Evolutionary conservation across 129 eudicot species (phyloP).

Genomic region (Lactuca sativa): DNA sequence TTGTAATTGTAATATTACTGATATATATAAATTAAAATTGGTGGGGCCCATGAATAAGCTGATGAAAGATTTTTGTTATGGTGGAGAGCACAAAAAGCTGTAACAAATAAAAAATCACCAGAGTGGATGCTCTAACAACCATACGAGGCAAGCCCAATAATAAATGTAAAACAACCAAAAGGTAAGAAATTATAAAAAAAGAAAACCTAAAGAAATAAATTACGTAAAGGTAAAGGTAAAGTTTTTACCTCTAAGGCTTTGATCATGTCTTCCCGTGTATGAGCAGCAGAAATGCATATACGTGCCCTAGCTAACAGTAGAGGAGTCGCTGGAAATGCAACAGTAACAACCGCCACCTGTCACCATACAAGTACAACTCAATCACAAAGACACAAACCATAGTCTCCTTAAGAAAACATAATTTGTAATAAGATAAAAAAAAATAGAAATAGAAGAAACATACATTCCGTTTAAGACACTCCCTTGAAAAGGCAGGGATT

Average conservation of each 20-base stretch:
- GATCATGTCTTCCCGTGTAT: constrained; percentile 85
- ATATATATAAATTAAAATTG: too few species aligned
- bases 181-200: not conserved
- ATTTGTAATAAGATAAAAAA: not conserved
- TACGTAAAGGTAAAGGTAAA: not conserved
- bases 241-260: constrained; percentile 75
- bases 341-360: constrained; percentile 90
- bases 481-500: constrained; percentile 97
- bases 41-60: too few species aligned
- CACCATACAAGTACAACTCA: not conserved
- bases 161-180: not conserved
- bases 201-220: not conserved
- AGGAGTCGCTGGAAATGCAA: constrained; percentile 95
- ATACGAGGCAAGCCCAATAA: not conserved
- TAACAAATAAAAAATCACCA: too few species aligned
- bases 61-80: too few species aligned
- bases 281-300: constrained; percentile 98
- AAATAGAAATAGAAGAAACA: constrained; percentile 2
- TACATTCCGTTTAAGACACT: constrained; percentile 87
- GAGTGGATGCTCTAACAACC: not conserved
- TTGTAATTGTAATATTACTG: not conserved
- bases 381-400: not conserved
- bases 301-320: constrained; percentile 87
- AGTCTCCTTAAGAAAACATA: not conserved
- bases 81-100: too few species aligned